A percentile compares a stretch with the other conserved stretches of the same genome.
Conservation (phyloP, 352 stramenopile species). For the Halophytophthora polymorphica region DNA sequence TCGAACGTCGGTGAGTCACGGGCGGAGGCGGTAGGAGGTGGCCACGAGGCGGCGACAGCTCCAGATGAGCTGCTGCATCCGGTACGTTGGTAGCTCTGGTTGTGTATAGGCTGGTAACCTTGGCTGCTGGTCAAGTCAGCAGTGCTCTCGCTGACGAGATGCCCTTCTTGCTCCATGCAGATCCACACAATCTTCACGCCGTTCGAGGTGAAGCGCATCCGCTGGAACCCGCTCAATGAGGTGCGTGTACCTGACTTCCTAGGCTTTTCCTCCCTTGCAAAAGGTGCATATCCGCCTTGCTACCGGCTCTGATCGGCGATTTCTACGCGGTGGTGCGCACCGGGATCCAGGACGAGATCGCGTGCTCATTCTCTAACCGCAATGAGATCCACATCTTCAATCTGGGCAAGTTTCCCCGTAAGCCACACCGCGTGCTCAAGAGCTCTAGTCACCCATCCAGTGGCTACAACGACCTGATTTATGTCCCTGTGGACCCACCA, state of each 20-base stretch:
- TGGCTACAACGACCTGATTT: constrained; percentile 80
- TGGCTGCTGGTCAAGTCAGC: background rate
- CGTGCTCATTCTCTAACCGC: constrained; percentile 62
- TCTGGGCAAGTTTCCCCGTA: constrained; percentile 65
- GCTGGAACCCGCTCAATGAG: constrained; percentile 74
- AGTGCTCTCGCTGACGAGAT: background rate
- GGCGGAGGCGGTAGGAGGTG: background rate
- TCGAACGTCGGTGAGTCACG: background rate
- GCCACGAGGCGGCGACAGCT: background rate
- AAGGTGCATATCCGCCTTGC: background rate
- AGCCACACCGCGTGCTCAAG: constrained; percentile 59
- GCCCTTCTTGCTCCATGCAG: constrained; percentile 15
- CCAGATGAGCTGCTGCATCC: constrained; percentile 28
- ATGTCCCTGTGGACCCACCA: constrained; percentile 18
- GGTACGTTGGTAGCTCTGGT: constrained; percentile 14
- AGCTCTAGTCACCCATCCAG: constrained; percentile 62
- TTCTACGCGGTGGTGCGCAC: background rate
- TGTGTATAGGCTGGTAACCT: background rate
- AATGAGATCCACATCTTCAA: constrained; percentile 80
- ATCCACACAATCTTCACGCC: constrained; percentile 75
- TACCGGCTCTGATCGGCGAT: background rate
- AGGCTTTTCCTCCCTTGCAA: background rate
- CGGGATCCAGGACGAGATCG: constrained; percentile 60
- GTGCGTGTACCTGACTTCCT: constrained; percentile 13
- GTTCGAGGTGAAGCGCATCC: constrained; percentile 68